These are phyloP conservation scores for Phialophora tarda DNA, from an alignment of 2,329 filamentous ascomycete species.

Conservation along the genomic window DNA sequence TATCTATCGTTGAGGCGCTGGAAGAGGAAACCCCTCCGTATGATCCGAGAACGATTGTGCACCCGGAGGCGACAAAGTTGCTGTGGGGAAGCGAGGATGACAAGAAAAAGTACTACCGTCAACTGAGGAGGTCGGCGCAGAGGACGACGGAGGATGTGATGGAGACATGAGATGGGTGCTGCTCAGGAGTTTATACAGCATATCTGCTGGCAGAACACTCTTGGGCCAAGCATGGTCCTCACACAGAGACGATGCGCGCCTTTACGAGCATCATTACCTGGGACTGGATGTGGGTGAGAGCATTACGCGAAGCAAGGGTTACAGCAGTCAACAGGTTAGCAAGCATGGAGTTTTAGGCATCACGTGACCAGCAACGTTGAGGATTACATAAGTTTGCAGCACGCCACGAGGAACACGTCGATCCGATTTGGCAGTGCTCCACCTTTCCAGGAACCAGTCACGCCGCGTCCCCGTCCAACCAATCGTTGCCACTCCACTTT, in stretches of 20 bases:
- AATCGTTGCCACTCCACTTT: not conserved
- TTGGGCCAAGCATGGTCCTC: not conserved
- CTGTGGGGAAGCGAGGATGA: conserved; percentile 83
- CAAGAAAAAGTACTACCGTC: conserved; percentile 82
- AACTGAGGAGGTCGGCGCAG: conserved; percentile 54
- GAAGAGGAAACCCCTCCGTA: conserved; percentile 88
- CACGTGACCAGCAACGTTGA: not conserved
- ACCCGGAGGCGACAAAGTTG: conserved; percentile 81
- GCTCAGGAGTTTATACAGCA: not conserved
- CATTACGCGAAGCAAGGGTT: not conserved
- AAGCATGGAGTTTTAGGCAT: not conserved
- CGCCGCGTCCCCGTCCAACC: not conserved
- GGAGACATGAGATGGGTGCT: not conserved
- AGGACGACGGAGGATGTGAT: conserved; percentile 29
- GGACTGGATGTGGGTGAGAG: not conserved
- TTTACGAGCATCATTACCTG: not conserved
- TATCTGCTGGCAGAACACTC: not conserved
- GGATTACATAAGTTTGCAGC: not conserved
- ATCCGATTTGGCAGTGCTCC: conserved; percentile 20
- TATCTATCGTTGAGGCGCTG: conserved; percentile 79
- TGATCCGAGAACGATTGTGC: conserved; percentile 85
- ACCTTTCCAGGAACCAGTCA: conserved; percentile 29
- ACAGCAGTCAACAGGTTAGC: not conserved
- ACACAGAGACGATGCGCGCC: not conserved
- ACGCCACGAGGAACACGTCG: conserved; percentile 24